Percentiles rank a stretch among this genome's conserved stretches.
These are phyloP conservation scores for Biancaea sappan DNA, from an alignment of 306 rosid genomes.

Conservation along the genomic window DNA sequence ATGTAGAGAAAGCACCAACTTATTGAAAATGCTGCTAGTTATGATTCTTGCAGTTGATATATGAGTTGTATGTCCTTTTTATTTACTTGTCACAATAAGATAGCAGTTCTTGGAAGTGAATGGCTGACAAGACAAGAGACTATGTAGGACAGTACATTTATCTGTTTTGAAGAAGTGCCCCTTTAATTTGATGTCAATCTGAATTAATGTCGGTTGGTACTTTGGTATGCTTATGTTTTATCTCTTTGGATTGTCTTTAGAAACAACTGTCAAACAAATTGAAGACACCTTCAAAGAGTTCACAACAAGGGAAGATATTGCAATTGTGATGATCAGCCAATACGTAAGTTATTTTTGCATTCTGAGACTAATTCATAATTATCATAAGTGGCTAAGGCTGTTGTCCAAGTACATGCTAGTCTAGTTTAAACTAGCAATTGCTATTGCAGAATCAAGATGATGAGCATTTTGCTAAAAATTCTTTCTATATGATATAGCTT, in stretches of 20 bases:
- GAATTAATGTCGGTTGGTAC: slow-evolving; percentile 38
- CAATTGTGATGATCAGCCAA: slow-evolving; percentile 91
- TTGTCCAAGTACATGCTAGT: not conserved
- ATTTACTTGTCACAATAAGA: not conserved
- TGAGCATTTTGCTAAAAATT: not conserved
- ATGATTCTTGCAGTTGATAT: not conserved
- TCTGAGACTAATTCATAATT: not conserved
- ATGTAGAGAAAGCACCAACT: not conserved
- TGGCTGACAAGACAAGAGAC: not conserved
- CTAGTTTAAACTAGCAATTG: slow-evolving; percentile 22
- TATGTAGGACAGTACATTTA: not conserved
- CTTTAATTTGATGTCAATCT: slow-evolving; percentile 11
- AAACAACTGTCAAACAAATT: slow-evolving; percentile 87
- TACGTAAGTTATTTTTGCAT: slow-evolving; percentile 62
- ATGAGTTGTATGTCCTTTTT: not conserved
- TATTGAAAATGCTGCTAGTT: not conserved
- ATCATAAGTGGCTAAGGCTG: not conserved
- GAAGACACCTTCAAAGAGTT: slow-evolving; percentile 98
- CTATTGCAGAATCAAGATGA: slow-evolving; percentile 9
- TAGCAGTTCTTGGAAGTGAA: not conserved
- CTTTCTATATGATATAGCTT: not conserved
- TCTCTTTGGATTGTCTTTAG: slow-evolving; percentile 40
- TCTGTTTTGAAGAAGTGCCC: not conserved
- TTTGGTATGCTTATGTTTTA: slow-evolving; percentile 13
- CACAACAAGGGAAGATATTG: slow-evolving; percentile 78